Evolutionary conservation across 2,329 filamentous ascomycete genomes (phyloP).

Genomic region (Simplicillium sp.): DNA sequence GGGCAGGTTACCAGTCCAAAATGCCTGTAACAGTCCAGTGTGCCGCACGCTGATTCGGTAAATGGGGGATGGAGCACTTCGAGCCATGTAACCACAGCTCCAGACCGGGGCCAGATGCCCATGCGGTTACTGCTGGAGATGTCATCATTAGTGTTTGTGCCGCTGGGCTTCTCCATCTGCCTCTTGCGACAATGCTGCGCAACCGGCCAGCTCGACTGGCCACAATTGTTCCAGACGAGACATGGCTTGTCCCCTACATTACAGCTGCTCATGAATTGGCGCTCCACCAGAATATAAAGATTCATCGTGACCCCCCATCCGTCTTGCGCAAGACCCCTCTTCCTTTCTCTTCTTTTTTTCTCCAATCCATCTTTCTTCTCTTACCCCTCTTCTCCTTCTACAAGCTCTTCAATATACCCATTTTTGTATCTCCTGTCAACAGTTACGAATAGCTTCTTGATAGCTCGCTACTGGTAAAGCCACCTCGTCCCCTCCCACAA

Average conservation of each 20-base stretch:
- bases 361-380: constrained; percentile 2
- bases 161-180: not conserved
- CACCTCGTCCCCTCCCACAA: not conserved
- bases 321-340: constrained; percentile 12
- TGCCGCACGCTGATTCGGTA: too few species aligned
- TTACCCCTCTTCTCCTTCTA: constrained; percentile 1
- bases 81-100: too few species aligned
- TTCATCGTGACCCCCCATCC: constrained; percentile 3
- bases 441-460: not conserved
- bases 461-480: not conserved
- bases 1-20: not conserved
- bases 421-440: not conserved
- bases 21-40: not conserved
- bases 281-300: constrained; percentile 5
- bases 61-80: too few species aligned
- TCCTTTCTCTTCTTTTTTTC: constrained; percentile 3
- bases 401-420: not conserved
- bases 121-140: too few species aligned
- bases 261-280: not conserved
- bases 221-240: not conserved
- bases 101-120: too few species aligned
- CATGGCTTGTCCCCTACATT: not conserved
- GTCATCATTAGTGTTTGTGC: not conserved
- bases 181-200: not conserved
- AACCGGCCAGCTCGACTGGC: not conserved